Evolutionary conservation across 306 rosid species (phyloP).

Genomic region (Herpetospermum pedunculosum): DNA sequence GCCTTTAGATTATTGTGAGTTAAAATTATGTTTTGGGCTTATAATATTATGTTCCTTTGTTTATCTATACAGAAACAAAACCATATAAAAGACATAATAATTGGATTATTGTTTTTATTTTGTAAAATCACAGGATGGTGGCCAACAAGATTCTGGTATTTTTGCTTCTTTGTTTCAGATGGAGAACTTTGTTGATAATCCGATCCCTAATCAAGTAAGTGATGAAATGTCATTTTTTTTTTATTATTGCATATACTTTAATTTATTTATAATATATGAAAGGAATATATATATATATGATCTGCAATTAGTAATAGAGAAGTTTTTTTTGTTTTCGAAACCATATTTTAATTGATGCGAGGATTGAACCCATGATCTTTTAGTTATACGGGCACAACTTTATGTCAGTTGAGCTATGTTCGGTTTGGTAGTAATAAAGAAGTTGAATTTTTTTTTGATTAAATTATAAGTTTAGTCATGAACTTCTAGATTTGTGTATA

Average conservation of each 20-base stretch:
- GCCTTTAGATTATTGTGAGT: background rate
- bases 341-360: too few relatives aligned
- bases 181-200: background rate
- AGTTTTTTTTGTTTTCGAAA: too few relatives aligned
- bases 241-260: background rate
- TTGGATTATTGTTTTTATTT: background rate
- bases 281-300: too few relatives aligned
- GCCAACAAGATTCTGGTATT: background rate
- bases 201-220: background rate
- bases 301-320: too few relatives aligned
- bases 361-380: too few relatives aligned
- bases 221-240: background rate
- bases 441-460: too few relatives aligned
- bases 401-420: too few relatives aligned
- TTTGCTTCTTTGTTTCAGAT: background rate
- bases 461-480: too few relatives aligned
- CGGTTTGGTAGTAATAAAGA: too few relatives aligned
- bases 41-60: background rate
- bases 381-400: too few relatives aligned
- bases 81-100: background rate
- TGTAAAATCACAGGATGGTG: background rate
- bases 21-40: background rate
- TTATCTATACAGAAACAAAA: background rate
- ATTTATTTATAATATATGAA: background rate
- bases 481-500: too few relatives aligned